Conservation (phyloP, 2,329 filamentous ascomycete species). For the Penicillium aurantiogriseum region DNA sequence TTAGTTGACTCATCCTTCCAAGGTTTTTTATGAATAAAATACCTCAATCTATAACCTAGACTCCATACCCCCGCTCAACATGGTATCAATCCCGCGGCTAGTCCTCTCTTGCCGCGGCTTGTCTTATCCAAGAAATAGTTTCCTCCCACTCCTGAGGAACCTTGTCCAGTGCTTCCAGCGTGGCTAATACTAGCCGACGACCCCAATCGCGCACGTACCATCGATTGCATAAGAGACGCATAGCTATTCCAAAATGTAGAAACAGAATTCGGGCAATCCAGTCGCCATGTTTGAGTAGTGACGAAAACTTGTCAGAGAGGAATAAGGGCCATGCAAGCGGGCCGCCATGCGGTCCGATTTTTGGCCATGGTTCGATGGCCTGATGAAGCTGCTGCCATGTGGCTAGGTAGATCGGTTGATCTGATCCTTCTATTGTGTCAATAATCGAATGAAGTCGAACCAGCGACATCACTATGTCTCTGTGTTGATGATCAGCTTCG, state of each 20-base stretch:
- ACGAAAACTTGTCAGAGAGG: constrained; percentile 27
- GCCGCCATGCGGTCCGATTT: constrained; percentile 29
- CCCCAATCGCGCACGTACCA: constrained; percentile 37
- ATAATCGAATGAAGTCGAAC: constrained; percentile 19
- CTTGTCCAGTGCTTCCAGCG: constrained; percentile 27
- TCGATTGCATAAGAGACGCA: constrained; percentile 34
- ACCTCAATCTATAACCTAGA: not conserved
- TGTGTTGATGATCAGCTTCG: constrained; percentile 6
- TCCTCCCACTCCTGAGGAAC: constrained; percentile 29
- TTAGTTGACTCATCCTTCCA: not conserved
- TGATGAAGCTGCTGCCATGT: constrained; percentile 30
- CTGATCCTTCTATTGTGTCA: constrained; percentile 10
- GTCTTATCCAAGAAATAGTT: constrained; percentile 30
- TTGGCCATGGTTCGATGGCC: constrained; percentile 31
- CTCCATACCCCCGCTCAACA: not conserved
- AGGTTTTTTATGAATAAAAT: not conserved
- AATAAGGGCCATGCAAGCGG: constrained; percentile 33
- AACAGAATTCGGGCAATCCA: constrained; percentile 34
- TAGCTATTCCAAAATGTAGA: constrained; percentile 31
- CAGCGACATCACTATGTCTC: constrained; percentile 28
- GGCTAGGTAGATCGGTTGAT: constrained; percentile 20
- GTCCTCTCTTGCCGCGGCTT: constrained; percentile 21
- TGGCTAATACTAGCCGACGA: constrained; percentile 29
- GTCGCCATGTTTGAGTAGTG: constrained; percentile 28
- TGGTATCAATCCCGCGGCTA: not conserved